These are phyloP conservation scores for Oryza coarctata DNA, from an alignment of 176 grass and related monocot genomes.

Conservation along the genomic window DNA sequence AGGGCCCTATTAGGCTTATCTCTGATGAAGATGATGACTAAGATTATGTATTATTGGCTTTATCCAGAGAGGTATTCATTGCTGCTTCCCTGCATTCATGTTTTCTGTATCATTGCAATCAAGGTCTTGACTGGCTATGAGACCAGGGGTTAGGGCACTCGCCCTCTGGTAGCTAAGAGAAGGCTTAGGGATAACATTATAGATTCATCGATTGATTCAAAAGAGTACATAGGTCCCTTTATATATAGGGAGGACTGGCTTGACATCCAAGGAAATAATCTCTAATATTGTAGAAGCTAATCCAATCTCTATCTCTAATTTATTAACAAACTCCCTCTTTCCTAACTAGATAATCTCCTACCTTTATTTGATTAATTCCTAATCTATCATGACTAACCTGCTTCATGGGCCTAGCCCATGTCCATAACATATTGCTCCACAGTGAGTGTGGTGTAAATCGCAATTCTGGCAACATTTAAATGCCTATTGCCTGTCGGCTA, in stretches of 20 bases:
- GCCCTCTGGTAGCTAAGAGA: neutral
- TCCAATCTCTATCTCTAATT: no score
- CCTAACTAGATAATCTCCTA: no score
- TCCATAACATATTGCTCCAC: neutral
- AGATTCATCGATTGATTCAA: no score
- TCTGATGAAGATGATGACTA: conserved; percentile 68
- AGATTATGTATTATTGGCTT: conserved; percentile 26
- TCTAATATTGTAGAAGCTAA: no score
- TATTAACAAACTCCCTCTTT: no score
- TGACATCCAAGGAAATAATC: no score
- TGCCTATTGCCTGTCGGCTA: neutral
- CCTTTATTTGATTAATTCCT: neutral
- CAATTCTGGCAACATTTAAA: neutral
- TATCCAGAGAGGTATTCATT: conserved; percentile 37
- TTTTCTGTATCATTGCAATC: neutral
- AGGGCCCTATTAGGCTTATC: conserved; percentile 62
- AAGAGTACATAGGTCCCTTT: no score
- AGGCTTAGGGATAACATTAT: neutral
- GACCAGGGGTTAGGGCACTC: no score
- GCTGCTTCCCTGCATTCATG: conserved; percentile 4
- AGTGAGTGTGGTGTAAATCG: neutral
- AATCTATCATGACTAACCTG: neutral
- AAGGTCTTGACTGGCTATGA: neutral
- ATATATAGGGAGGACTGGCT: no score
- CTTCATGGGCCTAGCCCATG: neutral